phyloP scores from a whole-genome alignment of 805 yeast genomes.

The Monosporozyma unispora region DNA sequence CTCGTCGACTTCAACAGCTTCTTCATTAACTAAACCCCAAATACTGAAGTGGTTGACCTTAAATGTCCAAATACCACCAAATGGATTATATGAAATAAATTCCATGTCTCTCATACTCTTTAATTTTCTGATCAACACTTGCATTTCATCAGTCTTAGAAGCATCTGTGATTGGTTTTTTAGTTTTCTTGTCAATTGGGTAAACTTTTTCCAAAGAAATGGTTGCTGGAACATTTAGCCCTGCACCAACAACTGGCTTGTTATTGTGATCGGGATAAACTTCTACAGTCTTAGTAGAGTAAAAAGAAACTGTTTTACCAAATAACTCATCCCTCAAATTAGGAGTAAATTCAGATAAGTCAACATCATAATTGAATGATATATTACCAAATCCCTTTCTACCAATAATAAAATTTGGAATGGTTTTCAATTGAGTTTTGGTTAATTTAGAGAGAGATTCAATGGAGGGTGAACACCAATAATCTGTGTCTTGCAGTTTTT shows the following conservation, averaged over 20 bases:
- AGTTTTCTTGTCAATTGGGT: slow-evolving; percentile 35
- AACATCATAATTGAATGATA: slow-evolving; percentile 59
- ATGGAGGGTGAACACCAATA: slow-evolving; percentile 72
- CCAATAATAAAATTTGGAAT: slow-evolving; percentile 63
- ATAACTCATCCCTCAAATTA: slow-evolving; percentile 28
- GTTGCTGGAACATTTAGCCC: slow-evolving; percentile 75
- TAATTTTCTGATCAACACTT: slow-evolving; percentile 41
- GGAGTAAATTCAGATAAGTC: slow-evolving; percentile 48
- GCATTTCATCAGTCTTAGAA: slow-evolving; percentile 34
- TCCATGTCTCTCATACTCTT: slow-evolving; percentile 59
- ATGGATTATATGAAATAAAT: slow-evolving; percentile 70
- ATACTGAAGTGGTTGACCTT: slow-evolving; percentile 85
- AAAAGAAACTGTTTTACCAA: slow-evolving; percentile 40
- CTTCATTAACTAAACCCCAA: slow-evolving; percentile 81
- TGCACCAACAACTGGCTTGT: slow-evolving; percentile 52
- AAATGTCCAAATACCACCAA: slow-evolving; percentile 68
- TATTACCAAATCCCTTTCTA: slow-evolving; percentile 57
- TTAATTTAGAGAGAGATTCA: slow-evolving; percentile 36
- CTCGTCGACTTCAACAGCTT: slow-evolving; percentile 47
- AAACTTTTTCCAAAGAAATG: slow-evolving; percentile 53
- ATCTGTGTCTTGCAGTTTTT: slow-evolving; percentile 22
- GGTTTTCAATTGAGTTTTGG: slow-evolving; percentile 40
- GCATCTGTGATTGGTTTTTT: slow-evolving; percentile 22
- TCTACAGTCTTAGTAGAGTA: slow-evolving; percentile 42
- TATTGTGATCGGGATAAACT: slow-evolving; percentile 49